Evolutionary conservation across 257 asterid species (phyloP).

Genomic region (Penstemon barbatus): DNA sequence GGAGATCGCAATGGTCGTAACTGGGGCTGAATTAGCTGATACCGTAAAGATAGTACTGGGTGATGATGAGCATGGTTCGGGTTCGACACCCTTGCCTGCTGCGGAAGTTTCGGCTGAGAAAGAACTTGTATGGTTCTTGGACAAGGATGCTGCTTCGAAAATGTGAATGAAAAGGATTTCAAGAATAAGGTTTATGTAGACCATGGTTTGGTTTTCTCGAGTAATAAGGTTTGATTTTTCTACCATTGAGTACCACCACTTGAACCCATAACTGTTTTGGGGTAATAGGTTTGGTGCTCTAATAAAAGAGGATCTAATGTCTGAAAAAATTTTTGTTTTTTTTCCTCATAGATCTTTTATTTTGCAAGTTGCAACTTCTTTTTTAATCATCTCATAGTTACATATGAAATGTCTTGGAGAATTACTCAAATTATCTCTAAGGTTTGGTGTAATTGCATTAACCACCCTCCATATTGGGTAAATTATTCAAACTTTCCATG

Average conservation of each 20-base stretch:
- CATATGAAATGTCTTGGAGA: too few species aligned
- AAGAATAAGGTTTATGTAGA: too few species aligned
- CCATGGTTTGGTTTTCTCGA: background rate
- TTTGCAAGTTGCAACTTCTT: too few species aligned
- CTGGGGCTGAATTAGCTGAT: conserved; percentile 37
- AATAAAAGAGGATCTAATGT: background rate
- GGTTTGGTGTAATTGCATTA: too few species aligned
- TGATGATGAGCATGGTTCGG: background rate
- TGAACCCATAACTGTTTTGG: background rate
- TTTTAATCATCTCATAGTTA: too few species aligned
- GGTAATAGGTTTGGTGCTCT: background rate
- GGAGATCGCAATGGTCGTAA: conserved; percentile 51
- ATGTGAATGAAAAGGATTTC: conserved; percentile 10
- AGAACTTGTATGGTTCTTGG: conserved; percentile 73
- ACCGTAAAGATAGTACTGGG: conserved; percentile 33
- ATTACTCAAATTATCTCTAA: too few species aligned
- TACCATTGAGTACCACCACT: too few species aligned
- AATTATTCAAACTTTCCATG: too few species aligned
- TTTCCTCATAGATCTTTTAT: background rate
- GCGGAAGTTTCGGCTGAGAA: conserved; percentile 60
- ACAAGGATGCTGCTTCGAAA: conserved; percentile 73
- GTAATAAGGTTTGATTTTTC: conserved; percentile 10
- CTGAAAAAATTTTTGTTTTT: background rate
- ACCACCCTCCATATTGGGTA: too few species aligned
- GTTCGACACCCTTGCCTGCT: conserved; percentile 41